Conservation (phyloP, 352 stramenopile genomes). For the Pythium aphanidermatum region DNA sequence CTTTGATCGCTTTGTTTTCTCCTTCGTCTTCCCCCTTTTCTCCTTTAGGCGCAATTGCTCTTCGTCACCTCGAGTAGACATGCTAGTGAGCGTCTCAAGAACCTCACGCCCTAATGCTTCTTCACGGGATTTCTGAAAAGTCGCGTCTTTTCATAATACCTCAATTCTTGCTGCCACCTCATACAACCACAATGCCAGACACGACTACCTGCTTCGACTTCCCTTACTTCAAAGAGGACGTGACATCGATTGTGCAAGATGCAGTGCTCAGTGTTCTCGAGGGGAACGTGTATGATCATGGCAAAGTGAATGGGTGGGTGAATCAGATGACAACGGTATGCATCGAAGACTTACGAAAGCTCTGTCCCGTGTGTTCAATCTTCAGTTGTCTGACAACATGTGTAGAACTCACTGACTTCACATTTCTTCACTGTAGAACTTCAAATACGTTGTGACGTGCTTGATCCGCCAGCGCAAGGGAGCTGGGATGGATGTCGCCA, state of each 20-base stretch:
- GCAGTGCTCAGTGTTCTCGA: conserved; percentile 65
- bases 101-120: no score
- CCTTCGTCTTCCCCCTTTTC: not conserved
- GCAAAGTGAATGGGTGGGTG: conserved; percentile 73
- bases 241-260: conserved; percentile 67
- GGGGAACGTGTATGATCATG: conserved; percentile 73
- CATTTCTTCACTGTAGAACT: conserved; percentile 37
- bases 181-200: conserved; percentile 8
- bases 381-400: not conserved
- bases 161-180: no score
- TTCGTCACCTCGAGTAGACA: no score
- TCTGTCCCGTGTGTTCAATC: conserved; percentile 36
- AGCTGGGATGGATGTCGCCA: conserved; percentile 53
- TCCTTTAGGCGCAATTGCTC: not conserved
- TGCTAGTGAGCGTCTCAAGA: no score
- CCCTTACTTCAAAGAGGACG: conserved; percentile 62
- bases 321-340: conserved; percentile 60
- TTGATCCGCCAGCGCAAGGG: conserved; percentile 62
- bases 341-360: conserved; percentile 54
- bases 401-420: not conserved
- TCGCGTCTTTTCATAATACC: conserved; percentile 14
- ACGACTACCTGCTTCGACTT: conserved; percentile 58
- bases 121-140: no score
- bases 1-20: not conserved
- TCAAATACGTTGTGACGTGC: conserved; percentile 82